Conservation (phyloP, 495 filamentous ascomycete genomes). For the Polyplosphaeria fusca region DNA sequence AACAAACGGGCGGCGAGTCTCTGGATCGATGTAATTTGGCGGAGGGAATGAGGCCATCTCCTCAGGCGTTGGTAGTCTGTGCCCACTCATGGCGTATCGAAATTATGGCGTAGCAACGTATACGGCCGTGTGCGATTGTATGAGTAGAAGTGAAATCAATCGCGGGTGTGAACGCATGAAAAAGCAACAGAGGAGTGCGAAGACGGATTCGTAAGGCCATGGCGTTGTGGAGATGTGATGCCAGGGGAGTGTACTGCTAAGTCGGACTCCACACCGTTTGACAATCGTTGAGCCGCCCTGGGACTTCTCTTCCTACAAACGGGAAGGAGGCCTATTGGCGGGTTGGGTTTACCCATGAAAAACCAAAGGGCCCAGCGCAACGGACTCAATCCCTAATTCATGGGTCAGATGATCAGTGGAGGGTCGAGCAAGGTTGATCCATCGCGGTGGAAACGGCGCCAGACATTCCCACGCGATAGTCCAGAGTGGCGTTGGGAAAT, state of each 20-base stretch:
- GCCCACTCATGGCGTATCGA: not conserved
- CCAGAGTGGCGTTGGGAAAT: not conserved
- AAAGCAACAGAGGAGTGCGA: not conserved
- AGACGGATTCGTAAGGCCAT: not conserved
- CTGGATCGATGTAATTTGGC: slow-evolving; percentile 23
- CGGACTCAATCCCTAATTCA: not conserved
- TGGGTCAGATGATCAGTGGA: not conserved
- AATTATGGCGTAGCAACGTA: not conserved
- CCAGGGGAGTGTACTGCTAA: not conserved
- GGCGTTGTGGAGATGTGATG: no score
- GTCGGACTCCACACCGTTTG: not conserved
- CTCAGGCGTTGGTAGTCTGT: slow-evolving; percentile 7
- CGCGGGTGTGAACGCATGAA: not conserved
- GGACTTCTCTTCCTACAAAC: not conserved
- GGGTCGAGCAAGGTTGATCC: not conserved
- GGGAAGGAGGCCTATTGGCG: not conserved
- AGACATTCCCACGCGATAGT: not conserved
- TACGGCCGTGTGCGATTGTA: not conserved
- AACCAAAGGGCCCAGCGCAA: not conserved
- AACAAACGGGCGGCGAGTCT: slow-evolving; percentile 6
- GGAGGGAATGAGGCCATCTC: slow-evolving; percentile 20
- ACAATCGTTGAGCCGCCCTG: not conserved
- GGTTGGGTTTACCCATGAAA: not conserved
- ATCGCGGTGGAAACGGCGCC: not conserved
- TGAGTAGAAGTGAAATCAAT: not conserved